phyloP scores from a whole-genome alignment of 2,329 filamentous ascomycete genomes.

The Botryotinia calthae region DNA sequence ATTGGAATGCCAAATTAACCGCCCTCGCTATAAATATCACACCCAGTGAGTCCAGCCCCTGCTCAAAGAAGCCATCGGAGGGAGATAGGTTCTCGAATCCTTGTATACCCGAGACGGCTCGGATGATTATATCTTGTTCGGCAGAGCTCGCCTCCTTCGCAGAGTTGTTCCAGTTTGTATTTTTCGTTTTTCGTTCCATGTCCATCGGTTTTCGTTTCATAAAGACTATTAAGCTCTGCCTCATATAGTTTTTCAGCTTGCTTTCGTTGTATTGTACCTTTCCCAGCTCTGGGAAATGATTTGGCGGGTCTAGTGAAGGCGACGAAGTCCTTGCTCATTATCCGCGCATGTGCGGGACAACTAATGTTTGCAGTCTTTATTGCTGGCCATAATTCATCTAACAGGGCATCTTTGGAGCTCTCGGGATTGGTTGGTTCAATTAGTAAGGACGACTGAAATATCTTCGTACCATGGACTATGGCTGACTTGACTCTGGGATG shows the following conservation, averaged over 20 bases:
- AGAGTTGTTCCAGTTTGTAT: background rate
- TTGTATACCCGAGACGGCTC: background rate
- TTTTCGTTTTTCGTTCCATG: background rate
- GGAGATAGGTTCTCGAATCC: constrained; percentile 3
- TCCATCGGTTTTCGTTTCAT: background rate
- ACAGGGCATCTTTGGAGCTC: background rate
- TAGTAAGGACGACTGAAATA: constrained; percentile 41
- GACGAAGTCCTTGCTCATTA: constrained; percentile 34
- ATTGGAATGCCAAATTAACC: background rate
- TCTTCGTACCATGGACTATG: constrained; percentile 39
- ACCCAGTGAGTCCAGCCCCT: constrained; percentile 21
- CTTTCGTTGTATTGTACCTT: constrained; percentile 41
- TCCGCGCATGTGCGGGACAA: constrained; percentile 34
- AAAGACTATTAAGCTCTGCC: constrained; percentile 33
- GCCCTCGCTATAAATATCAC: constrained; percentile 15
- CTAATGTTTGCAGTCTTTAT: constrained; percentile 37
- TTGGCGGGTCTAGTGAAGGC: constrained; percentile 35
- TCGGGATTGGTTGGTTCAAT: constrained; percentile 35
- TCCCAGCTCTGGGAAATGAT: constrained; percentile 39
- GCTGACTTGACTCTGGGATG: constrained; percentile 39
- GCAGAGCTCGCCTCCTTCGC: background rate
- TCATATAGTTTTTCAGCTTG: constrained; percentile 35
- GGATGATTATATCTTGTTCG: background rate
- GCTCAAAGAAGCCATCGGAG: constrained; percentile 10
- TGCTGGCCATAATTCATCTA: constrained; percentile 33